These are phyloP conservation scores for Penicillium aurantiogriseum DNA, from an alignment of 2,329 filamentous ascomycete genomes.

Conservation along the genomic window DNA sequence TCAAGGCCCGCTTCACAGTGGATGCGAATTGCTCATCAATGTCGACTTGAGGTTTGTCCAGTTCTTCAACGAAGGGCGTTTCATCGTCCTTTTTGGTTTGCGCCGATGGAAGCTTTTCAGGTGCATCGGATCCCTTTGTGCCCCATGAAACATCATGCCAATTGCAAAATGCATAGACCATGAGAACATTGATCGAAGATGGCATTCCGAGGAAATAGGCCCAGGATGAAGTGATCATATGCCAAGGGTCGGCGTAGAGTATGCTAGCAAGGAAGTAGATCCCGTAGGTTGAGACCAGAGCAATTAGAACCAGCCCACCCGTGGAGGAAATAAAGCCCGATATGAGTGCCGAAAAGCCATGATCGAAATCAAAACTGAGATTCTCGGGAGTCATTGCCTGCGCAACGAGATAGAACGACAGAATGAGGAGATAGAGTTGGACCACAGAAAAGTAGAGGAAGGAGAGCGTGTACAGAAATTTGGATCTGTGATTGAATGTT, in stretches of 20 bases:
- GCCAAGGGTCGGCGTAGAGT: slow-evolving; percentile 95
- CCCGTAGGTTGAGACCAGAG: slow-evolving; percentile 86
- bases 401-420: slow-evolving; percentile 70
- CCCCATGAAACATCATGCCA: slow-evolving; percentile 99
- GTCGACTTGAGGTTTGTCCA: slow-evolving; percentile 91
- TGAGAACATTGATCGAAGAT: slow-evolving; percentile 96
- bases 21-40: slow-evolving; percentile 94
- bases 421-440: slow-evolving; percentile 50
- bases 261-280: slow-evolving; percentile 93
- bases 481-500: slow-evolving; percentile 51
- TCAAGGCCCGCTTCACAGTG: slow-evolving; percentile 86
- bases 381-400: slow-evolving; percentile 65
- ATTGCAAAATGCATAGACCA: slow-evolving; percentile 98
- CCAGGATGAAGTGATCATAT: slow-evolving; percentile 97
- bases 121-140: slow-evolving; percentile 95
- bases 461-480: slow-evolving; percentile 82
- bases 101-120: slow-evolving; percentile 82
- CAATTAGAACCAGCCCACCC: slow-evolving; percentile 83
- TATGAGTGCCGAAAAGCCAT: slow-evolving; percentile 63
- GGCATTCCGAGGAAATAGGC: slow-evolving; percentile 88
- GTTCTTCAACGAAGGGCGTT: slow-evolving; percentile 82
- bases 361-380: slow-evolving; percentile 67
- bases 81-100: slow-evolving; percentile 83
- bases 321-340: slow-evolving; percentile 73
- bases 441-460: slow-evolving; percentile 82